These are phyloP conservation scores for Hippophae tibetana DNA, from an alignment of 306 rosid species.

Conservation along the genomic window DNA sequence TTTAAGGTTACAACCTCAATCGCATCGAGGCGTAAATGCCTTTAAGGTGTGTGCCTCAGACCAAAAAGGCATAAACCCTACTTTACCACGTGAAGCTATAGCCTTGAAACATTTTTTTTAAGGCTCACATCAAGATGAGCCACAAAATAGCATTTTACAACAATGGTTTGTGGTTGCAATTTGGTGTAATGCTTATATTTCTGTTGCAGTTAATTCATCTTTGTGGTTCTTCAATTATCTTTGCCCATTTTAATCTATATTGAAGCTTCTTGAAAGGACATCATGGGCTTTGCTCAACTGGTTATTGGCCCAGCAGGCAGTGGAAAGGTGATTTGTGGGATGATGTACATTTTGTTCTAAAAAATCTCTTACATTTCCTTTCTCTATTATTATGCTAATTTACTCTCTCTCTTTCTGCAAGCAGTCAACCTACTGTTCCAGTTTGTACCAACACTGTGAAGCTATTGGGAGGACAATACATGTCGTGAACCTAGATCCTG, in stretches of 20 bases:
- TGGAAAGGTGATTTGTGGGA: slow-evolving; percentile 17
- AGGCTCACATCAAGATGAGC: too few relatives aligned
- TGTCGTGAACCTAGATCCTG: slow-evolving; percentile 83
- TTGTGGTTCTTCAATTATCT: slow-evolving; percentile 33
- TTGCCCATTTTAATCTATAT: slow-evolving; percentile 23
- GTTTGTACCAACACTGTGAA: slow-evolving; percentile 55
- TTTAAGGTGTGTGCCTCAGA: too few relatives aligned
- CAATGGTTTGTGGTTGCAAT: slow-evolving; percentile 29
- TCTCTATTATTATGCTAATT: background rate
- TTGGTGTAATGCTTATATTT: slow-evolving; percentile 58
- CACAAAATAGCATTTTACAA: too few relatives aligned
- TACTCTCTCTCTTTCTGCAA: slow-evolving; percentile 6
- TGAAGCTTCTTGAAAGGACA: background rate
- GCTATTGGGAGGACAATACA: slow-evolving; percentile 39
- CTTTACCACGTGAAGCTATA: too few relatives aligned
- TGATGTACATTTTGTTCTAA: background rate
- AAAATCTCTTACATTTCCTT: background rate
- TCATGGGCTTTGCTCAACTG: slow-evolving; percentile 15
- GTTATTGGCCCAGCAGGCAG: slow-evolving; percentile 14
- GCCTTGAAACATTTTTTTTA: too few relatives aligned
- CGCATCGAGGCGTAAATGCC: too few relatives aligned
- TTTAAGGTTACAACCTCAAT: too few relatives aligned
- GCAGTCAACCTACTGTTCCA: slow-evolving; percentile 81
- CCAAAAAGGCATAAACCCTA: too few relatives aligned
- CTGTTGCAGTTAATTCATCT: slow-evolving; percentile 52